Percentiles rank a stretch among this genome's conserved stretches.
Evolutionary conservation across 352 stramenopile genomes (phyloP).

Genomic region (Phytophthora parvispora): DNA sequence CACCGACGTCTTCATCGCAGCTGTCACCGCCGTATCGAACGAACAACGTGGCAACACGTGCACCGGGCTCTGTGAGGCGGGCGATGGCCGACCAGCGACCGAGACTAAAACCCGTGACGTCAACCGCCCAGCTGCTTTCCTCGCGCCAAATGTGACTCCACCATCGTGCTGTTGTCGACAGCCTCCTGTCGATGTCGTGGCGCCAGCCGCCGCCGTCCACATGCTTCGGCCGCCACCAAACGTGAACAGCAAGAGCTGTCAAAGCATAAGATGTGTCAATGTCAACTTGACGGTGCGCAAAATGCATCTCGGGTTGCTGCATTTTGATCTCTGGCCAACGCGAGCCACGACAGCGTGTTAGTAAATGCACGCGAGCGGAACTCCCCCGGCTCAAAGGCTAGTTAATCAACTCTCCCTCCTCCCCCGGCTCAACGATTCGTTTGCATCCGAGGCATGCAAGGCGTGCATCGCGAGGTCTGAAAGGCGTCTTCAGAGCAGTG

Average conservation of each 20-base stretch:
- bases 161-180: background rate
- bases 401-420: background rate
- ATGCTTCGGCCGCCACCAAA: background rate
- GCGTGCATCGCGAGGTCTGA: too few species aligned
- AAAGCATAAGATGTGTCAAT: background rate
- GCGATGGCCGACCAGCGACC: background rate
- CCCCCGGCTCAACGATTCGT: background rate
- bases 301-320: background rate
- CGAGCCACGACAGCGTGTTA: background rate
- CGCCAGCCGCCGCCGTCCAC: background rate
- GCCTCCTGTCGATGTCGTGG: conserved; percentile 4
- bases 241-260: background rate
- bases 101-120: conserved; percentile 19
- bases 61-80: conserved; percentile 12
- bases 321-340: background rate
- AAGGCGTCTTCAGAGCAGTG: too few species aligned
- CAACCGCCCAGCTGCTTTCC: conserved; percentile 5
- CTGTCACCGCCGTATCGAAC: background rate
- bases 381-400: background rate
- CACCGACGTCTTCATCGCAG: background rate
- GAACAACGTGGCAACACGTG: background rate
- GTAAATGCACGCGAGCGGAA: too few species aligned
- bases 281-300: background rate
- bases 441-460: too few species aligned
- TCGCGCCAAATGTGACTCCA: conserved; percentile 12